These are phyloP conservation scores for Fusarium nematophilum DNA, from an alignment of 2,329 filamentous ascomycete species.

Conservation along the genomic window DNA sequence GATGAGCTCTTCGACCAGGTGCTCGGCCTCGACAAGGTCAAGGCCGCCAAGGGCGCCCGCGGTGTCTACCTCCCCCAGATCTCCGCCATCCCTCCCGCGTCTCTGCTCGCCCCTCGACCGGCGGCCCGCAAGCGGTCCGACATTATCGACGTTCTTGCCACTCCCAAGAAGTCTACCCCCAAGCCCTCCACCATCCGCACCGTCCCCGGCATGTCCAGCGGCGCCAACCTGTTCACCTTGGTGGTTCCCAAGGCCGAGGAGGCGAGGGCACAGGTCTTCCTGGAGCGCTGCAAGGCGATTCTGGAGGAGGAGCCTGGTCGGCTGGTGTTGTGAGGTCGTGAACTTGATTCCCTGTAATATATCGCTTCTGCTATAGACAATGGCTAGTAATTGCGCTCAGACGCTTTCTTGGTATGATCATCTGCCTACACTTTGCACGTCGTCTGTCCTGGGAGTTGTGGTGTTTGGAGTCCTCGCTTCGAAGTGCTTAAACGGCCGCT, in stretches of 20 bases:
- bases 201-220: conserved; percentile 61
- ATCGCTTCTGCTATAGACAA: conserved; percentile 44
- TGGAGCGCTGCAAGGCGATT: conserved; percentile 86
- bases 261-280: conserved; percentile 81
- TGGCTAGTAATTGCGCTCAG: conserved; percentile 38
- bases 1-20: conserved; percentile 92
- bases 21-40: conserved; percentile 72
- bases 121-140: conserved; percentile 62
- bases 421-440: conserved; percentile 9
- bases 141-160: conserved; percentile 84
- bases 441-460: no score
- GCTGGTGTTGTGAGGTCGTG: conserved; percentile 68
- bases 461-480: no score
- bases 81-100: conserved; percentile 62
- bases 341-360: conserved; percentile 47
- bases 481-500: no score
- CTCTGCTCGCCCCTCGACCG: conserved; percentile 49
- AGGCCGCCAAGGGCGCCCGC: conserved; percentile 63
- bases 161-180: conserved; percentile 45
- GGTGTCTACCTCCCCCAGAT: conserved; percentile 80
- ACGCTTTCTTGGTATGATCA: conserved; percentile 31
- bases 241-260: conserved; percentile 84
- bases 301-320: conserved; percentile 84
- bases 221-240: conserved; percentile 84
- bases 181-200: conserved; percentile 46